These are phyloP conservation scores for Dalechampia spathulata DNA, from an alignment of 441 rosid species.

Conservation along the genomic window DNA sequence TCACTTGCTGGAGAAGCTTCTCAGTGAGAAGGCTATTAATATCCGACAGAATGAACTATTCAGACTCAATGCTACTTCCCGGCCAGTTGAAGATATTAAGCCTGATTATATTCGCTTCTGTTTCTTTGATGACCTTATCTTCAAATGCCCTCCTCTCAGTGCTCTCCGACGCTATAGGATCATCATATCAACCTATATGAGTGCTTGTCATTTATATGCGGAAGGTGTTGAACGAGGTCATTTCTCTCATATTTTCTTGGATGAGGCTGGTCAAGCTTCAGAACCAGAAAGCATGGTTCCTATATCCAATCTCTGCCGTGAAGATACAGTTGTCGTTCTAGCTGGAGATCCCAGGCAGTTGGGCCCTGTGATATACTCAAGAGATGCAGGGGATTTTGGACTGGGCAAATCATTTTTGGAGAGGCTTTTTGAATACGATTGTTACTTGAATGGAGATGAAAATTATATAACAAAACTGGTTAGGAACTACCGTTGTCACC, in stretches of 20 bases:
- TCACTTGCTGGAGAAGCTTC: conserved; percentile 42
- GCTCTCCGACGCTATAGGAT: conserved; percentile 46
- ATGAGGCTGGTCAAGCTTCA: conserved; percentile 95
- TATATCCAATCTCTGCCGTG: conserved; percentile 44
- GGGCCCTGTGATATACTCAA: conserved; percentile 81
- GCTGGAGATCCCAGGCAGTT: conserved; percentile 95
- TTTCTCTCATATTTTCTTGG: conserved; percentile 86
- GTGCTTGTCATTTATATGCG: conserved; percentile 54
- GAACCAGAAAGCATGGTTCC: conserved; percentile 93
- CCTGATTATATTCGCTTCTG: conserved; percentile 33
- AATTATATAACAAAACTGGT: conserved; percentile 64
- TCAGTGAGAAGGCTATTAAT: conserved; percentile 21
- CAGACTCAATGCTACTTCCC: conserved; percentile 53
- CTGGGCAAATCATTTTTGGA: conserved; percentile 70
- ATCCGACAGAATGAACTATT: conserved; percentile 42
- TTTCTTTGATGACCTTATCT: conserved; percentile 33
- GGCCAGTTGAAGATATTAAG: conserved; percentile 43
- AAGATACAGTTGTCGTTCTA: conserved; percentile 70
- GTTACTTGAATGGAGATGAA: conserved; percentile 41
- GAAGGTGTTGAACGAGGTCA: conserved; percentile 59
- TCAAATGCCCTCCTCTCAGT: conserved; percentile 40
- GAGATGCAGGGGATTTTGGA: conserved; percentile 52
- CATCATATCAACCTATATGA: conserved; percentile 70
- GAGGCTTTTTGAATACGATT: conserved; percentile 58
- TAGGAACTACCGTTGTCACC: conserved; percentile 77